These are phyloP conservation scores for Solioccasus polychromus DNA, from an alignment of 768 basidiomycete species.

Conservation along the genomic window DNA sequence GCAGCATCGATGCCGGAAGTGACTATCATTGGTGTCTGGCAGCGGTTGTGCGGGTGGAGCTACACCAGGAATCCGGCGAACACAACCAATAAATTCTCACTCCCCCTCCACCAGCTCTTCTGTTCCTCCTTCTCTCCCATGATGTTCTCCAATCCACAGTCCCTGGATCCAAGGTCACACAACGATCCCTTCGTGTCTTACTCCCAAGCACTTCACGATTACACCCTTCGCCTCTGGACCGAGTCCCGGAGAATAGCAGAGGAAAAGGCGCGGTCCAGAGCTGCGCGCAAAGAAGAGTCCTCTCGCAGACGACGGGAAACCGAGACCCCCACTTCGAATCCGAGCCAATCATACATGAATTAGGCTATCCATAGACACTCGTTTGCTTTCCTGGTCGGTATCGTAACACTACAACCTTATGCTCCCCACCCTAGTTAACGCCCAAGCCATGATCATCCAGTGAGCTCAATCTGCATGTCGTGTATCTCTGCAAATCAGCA, in stretches of 20 bases:
- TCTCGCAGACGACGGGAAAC: slow-evolving; percentile 25
- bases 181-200: slow-evolving; percentile 48
- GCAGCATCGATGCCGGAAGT: slow-evolving; percentile 5
- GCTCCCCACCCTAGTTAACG: slow-evolving; percentile 11
- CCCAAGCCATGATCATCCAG: slow-evolving; percentile 11
- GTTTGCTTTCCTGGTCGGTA: slow-evolving; percentile 14
- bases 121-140: background rate
- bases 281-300: slow-evolving; percentile 25
- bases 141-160: slow-evolving; percentile 17
- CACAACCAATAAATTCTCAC: slow-evolving; percentile 26
- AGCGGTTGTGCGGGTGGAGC: slow-evolving; percentile 28
- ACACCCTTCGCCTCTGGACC: slow-evolving; percentile 65
- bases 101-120: slow-evolving; percentile 9
- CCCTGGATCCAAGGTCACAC: slow-evolving; percentile 2
- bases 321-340: slow-evolving; percentile 8
- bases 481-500: slow-evolving; percentile 16
- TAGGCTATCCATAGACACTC: slow-evolving; percentile 2
- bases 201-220: slow-evolving; percentile 63
- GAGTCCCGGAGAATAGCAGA: slow-evolving; percentile 61
- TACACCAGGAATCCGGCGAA: slow-evolving; percentile 17
- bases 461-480: slow-evolving; percentile 8
- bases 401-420: slow-evolving; percentile 4
- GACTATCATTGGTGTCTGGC: slow-evolving; percentile 4
- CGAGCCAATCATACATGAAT: slow-evolving; percentile 16
- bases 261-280: slow-evolving; percentile 40